Evolutionary conservation across 2,329 filamentous ascomycete species (phyloP).

Genomic region (Podosphaera xanthii): DNA sequence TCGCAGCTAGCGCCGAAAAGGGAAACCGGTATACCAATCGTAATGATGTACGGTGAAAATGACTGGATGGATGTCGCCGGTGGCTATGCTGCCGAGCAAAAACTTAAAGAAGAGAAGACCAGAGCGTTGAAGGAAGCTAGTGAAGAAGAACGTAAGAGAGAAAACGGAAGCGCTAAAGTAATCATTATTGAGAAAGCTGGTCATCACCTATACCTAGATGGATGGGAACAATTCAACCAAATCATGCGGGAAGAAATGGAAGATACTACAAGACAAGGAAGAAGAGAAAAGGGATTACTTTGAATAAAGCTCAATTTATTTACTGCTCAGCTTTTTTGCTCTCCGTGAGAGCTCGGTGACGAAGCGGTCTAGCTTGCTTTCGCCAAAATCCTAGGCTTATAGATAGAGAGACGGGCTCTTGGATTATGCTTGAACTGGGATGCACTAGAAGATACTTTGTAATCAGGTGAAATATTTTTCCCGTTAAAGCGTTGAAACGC

Average conservation of each 20-base stretch:
- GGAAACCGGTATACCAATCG: slow-evolving; percentile 49
- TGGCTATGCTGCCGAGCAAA: slow-evolving; percentile 58
- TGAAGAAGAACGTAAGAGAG: slow-evolving; percentile 41
- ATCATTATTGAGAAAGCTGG: slow-evolving; percentile 50
- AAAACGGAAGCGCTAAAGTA: slow-evolving; percentile 67
- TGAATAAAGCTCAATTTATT: background rate
- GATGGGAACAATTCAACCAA: slow-evolving; percentile 45
- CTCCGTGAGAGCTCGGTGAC: too few relatives aligned
- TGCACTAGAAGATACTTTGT: too few relatives aligned
- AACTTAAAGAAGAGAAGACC: slow-evolving; percentile 44
- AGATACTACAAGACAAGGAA: slow-evolving; percentile 19
- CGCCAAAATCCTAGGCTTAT: too few relatives aligned
- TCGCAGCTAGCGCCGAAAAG: slow-evolving; percentile 4
- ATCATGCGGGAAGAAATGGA: slow-evolving; percentile 43
- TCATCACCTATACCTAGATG: slow-evolving; percentile 51
- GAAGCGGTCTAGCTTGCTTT: too few relatives aligned
- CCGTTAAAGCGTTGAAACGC: too few relatives aligned
- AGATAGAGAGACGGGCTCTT: too few relatives aligned
- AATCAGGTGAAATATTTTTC: too few relatives aligned
- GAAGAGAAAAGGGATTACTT: slow-evolving; percentile 3
- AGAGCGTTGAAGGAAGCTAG: slow-evolving; percentile 37
- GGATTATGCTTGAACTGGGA: too few relatives aligned
- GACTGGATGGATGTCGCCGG: slow-evolving; percentile 97
- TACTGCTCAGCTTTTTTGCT: too few relatives aligned
- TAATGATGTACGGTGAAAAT: slow-evolving; percentile 91